Evolutionary conservation across 2,329 filamentous ascomycete genomes (phyloP).

Genomic region (Fusarium chaquense): DNA sequence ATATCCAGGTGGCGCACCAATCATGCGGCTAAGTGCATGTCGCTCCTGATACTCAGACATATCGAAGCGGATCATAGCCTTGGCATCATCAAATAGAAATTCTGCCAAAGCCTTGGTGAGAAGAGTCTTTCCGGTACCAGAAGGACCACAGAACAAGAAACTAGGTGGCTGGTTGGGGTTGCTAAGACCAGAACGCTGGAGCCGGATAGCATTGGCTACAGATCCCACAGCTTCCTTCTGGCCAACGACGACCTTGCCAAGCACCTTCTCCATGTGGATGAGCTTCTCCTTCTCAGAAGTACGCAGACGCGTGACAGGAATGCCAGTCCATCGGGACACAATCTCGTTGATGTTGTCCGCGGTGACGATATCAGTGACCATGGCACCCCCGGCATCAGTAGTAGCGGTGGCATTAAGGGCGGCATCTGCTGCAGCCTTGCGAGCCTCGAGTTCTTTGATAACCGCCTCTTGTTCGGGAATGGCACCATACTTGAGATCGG

Average conservation of each 20-base stretch:
- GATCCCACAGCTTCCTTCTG: slow-evolving; percentile 93
- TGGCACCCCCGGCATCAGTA: slow-evolving; percentile 73
- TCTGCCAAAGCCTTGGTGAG: slow-evolving; percentile 97
- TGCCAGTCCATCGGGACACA: slow-evolving; percentile 96
- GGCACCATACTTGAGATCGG: slow-evolving; percentile 96
- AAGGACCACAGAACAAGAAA: slow-evolving; percentile 98
- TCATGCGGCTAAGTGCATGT: slow-evolving; percentile 95
- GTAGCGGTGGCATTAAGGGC: slow-evolving; percentile 66
- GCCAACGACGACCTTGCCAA: slow-evolving; percentile 87
- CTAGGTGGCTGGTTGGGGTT: slow-evolving; percentile 98
- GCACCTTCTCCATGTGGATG: slow-evolving; percentile 93
- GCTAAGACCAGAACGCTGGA: slow-evolving; percentile 92
- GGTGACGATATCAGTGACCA: slow-evolving; percentile 93
- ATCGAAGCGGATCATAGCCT: slow-evolving; percentile 98
- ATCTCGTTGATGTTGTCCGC: slow-evolving; percentile 99
- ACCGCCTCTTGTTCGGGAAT: slow-evolving; percentile 89
- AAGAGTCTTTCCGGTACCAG: slow-evolving; percentile 96
- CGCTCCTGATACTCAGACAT: slow-evolving; percentile 99
- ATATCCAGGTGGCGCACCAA: slow-evolving; percentile 95
- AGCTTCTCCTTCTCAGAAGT: slow-evolving; percentile 98
- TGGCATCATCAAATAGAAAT: slow-evolving; percentile 96
- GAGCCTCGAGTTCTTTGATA: slow-evolving; percentile 84
- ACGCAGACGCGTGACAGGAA: slow-evolving; percentile 92
- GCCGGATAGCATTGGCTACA: slow-evolving; percentile 94
- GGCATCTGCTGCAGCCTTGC: slow-evolving; percentile 83